phyloP scores from a whole-genome alignment of 192 early-diverging fungal genomes.

The Backusella psychrophila region DNA sequence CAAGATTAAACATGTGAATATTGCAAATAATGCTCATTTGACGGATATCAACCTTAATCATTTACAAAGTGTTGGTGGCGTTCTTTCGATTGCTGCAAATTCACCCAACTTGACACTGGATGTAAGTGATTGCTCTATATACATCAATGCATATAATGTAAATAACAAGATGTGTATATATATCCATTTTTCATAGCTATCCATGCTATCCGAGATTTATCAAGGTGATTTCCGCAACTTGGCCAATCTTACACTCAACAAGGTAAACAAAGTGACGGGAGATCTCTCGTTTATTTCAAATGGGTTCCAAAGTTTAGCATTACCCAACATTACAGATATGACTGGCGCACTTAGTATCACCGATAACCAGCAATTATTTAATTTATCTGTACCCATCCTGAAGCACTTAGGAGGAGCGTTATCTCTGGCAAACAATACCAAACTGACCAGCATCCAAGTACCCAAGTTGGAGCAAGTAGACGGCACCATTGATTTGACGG shows the following conservation, averaged over 20 bases:
- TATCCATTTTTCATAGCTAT: constrained; percentile 4
- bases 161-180: background rate
- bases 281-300: constrained; percentile 64
- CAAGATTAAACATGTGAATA: constrained; percentile 8
- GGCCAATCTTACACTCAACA: constrained; percentile 39
- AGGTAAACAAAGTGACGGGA: constrained; percentile 43
- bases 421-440: constrained; percentile 62
- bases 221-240: constrained; percentile 62
- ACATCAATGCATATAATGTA: background rate
- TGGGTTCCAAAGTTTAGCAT: constrained; percentile 45
- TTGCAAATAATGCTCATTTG: constrained; percentile 31
- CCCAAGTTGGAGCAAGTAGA: constrained; percentile 53
- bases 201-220: constrained; percentile 33
- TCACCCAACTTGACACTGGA: constrained; percentile 15
- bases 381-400: constrained; percentile 56
- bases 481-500: constrained; percentile 58
- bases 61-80: background rate
- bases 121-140: constrained; percentile 10
- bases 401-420: constrained; percentile 59
- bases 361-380: constrained; percentile 51
- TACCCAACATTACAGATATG: constrained; percentile 45
- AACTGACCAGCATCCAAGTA: constrained; percentile 46
- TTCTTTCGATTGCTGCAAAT: constrained; percentile 22
- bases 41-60: constrained; percentile 19
- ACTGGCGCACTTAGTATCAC: constrained; percentile 52